phyloP scores from a whole-genome alignment of 768 basidiomycete species.

The Pisolithus sp. region DNA sequence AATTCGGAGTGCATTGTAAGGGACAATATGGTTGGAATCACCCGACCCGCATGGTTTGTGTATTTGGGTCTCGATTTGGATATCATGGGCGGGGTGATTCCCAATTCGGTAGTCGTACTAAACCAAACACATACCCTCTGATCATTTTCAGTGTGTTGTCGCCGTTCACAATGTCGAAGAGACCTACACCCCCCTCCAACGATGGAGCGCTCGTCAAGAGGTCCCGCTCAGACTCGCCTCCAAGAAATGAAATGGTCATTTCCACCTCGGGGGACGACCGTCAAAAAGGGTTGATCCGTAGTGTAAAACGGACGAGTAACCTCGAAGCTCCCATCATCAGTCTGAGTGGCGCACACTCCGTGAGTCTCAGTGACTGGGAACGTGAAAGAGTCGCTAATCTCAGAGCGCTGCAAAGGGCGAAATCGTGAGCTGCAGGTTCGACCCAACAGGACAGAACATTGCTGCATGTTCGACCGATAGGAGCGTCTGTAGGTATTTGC shows the following conservation, averaged over 20 bases:
- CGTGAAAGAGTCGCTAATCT: neutral
- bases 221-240: slow-evolving; percentile 41
- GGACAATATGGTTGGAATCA: too few species aligned
- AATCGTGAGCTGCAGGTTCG: slow-evolving; percentile 88
- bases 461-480: slow-evolving; percentile 90
- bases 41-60: too few species aligned
- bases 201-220: slow-evolving; percentile 58
- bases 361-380: slow-evolving; percentile 35
- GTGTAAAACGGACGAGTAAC: slow-evolving; percentile 86
- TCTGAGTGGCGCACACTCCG: slow-evolving; percentile 79
- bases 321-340: slow-evolving; percentile 93
- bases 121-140: neutral
- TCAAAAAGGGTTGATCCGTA: slow-evolving; percentile 74
- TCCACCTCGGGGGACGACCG: slow-evolving; percentile 70
- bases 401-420: slow-evolving; percentile 48
- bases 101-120: neutral
- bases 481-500: slow-evolving; percentile 67
- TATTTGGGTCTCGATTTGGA: too few species aligned
- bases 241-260: slow-evolving; percentile 67
- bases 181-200: slow-evolving; percentile 50
- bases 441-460: slow-evolving; percentile 88
- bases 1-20: too few species aligned
- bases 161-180: slow-evolving; percentile 56
- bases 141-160: neutral
- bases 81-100: neutral